Evolutionary conservation across 176 grass and related monocot genomes (phyloP).

Genomic region (Poa annua): DNA sequence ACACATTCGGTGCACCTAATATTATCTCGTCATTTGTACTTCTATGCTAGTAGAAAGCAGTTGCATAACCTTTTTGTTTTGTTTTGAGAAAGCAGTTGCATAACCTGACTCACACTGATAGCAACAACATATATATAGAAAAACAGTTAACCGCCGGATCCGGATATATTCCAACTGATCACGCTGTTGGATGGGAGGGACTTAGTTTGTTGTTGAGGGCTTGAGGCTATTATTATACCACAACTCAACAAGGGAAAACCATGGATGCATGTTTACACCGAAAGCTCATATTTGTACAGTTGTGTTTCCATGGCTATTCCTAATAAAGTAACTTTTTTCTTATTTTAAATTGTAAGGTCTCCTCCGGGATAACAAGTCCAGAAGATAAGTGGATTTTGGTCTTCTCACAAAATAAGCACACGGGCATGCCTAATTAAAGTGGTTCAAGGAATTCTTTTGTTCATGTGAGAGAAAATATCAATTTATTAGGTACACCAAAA

Average conservation of each 20-base stretch:
- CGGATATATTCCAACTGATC: slow-evolving; percentile 37
- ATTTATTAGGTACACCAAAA: slow-evolving; percentile 50
- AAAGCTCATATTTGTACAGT: too few relatives aligned
- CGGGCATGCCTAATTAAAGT: slow-evolving; percentile 29
- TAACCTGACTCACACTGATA: slow-evolving; percentile 48
- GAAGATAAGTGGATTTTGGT: slow-evolving; percentile 37
- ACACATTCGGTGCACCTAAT: slow-evolving; percentile 54
- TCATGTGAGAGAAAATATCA: slow-evolving; percentile 10
- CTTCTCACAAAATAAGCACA: not conserved
- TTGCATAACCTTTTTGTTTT: slow-evolving; percentile 32
- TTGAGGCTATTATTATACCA: too few relatives aligned
- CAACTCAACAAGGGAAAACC: too few relatives aligned
- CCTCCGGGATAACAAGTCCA: not conserved
- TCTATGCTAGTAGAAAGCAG: slow-evolving; percentile 50
- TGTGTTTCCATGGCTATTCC: too few relatives aligned
- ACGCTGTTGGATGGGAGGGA: slow-evolving; percentile 26
- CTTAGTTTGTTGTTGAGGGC: not conserved
- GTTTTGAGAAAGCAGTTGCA: slow-evolving; percentile 52
- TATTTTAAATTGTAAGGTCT: not conserved
- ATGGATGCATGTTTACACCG: too few relatives aligned
- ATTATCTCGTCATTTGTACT: slow-evolving; percentile 31
- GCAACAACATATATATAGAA: slow-evolving; percentile 32
- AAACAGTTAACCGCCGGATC: slow-evolving; percentile 26
- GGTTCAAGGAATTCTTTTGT: slow-evolving; percentile 42
- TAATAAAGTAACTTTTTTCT: not conserved